Evolutionary conservation across 768 basidiomycete genomes (phyloP).

Genomic region (Sistotremastrum niveocremeum): DNA sequence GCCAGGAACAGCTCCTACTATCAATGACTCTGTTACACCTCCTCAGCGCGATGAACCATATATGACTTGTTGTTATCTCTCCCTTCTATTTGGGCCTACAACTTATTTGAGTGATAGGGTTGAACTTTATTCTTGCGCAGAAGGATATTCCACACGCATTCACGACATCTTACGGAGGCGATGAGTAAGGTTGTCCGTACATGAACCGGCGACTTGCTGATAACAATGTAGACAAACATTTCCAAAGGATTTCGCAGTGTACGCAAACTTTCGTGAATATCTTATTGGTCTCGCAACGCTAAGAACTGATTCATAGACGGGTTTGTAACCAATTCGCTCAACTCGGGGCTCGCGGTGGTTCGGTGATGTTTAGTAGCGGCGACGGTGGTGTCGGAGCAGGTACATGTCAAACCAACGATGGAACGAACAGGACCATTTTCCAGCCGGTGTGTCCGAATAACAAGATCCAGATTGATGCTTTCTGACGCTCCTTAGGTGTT

Average conservation of each 20-base stretch:
- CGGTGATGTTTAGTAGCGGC: constrained; percentile 10
- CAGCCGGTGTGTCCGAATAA: constrained; percentile 1
- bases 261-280: background rate
- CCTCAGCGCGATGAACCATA: constrained; percentile 14
- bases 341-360: constrained; percentile 9
- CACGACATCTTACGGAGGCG: constrained; percentile 7
- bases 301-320: background rate
- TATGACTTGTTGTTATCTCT: constrained; percentile 10
- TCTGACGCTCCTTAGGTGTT: constrained; percentile 1
- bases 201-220: background rate
- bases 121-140: constrained; percentile 6
- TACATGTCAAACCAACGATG: constrained; percentile 9
- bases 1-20: constrained; percentile 10
- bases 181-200: constrained; percentile 1
- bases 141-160: constrained; percentile 7
- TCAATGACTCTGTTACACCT: constrained; percentile 14
- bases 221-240: constrained; percentile 3
- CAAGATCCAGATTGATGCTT: background rate
- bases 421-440: constrained; percentile 4
- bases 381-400: constrained; percentile 7
- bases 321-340: constrained; percentile 11
- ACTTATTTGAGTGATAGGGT: background rate
- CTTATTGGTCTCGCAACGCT: background rate
- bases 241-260: constrained; percentile 8
- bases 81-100: background rate